Conservation (phyloP, 306 rosid species). For the Pueraria montana region DNA sequence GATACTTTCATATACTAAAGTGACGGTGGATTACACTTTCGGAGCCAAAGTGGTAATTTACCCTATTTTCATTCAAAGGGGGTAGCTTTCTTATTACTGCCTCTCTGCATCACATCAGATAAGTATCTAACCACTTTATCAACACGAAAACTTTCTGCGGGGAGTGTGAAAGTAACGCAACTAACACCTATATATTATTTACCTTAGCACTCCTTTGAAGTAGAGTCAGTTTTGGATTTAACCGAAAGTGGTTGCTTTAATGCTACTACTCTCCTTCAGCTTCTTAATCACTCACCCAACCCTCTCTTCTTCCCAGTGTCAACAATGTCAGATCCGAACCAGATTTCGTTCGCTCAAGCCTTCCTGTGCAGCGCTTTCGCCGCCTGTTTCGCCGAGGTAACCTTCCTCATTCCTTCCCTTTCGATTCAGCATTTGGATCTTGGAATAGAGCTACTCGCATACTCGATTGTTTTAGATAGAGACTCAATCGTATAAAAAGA, state of each 20-base stretch:
- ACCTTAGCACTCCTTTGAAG: background rate
- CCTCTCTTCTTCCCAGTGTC: background rate
- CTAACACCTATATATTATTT: background rate
- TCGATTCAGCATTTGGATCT: conserved; percentile 1
- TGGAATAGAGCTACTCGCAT: background rate
- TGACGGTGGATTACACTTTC: no score
- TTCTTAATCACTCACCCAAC: conserved; percentile 38
- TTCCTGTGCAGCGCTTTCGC: conserved; percentile 95
- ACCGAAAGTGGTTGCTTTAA: conserved; percentile 38
- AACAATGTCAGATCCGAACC: conserved; percentile 86
- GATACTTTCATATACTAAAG: no score
- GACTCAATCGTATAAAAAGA: background rate
- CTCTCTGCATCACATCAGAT: background rate
- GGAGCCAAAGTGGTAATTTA: no score
- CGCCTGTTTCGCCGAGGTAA: conserved; percentile 95
- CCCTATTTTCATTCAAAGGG: no score
- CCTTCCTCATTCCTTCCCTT: background rate
- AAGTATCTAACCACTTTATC: no score
- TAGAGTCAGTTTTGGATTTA: background rate
- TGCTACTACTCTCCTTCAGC: conserved; percentile 31
- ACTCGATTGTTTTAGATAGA: background rate
- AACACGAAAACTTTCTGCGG: background rate
- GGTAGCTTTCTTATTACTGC: background rate
- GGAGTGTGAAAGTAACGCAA: conserved; percentile 12
- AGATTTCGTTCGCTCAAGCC: conserved; percentile 74